A percentile compares a stretch with the other conserved stretches of the same genome.
Evolutionary conservation across 345 rosid species (phyloP).

Genomic region (Conringia planisiliqua): DNA sequence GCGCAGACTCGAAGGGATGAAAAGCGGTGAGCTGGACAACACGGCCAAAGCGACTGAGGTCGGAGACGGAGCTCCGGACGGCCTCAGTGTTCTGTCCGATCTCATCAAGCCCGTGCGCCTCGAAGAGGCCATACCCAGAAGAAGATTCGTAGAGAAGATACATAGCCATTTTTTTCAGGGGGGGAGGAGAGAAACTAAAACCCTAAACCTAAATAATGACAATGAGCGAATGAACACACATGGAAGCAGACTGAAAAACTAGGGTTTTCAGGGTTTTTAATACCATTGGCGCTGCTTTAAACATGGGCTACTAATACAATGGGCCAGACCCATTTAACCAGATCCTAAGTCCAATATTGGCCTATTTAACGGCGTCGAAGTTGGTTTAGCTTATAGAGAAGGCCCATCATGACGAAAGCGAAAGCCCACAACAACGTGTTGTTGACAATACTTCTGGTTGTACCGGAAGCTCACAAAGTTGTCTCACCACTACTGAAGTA

Average conservation of each 20-base stretch:
- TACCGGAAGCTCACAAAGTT: no score
- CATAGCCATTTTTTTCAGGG: conserved; percentile 42
- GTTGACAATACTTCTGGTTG: no score
- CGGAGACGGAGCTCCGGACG: conserved; percentile 66
- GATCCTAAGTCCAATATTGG: not conserved
- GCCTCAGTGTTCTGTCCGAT: conserved; percentile 87
- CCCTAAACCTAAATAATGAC: conserved; percentile 10
- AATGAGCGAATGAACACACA: not conserved
- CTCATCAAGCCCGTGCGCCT: conserved; percentile 66
- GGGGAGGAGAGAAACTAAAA: conserved; percentile 22
- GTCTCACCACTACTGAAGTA: no score
- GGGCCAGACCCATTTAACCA: conserved; percentile 31
- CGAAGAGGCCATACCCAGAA: conserved; percentile 64
- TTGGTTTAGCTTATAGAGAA: not conserved
- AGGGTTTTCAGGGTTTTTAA: conserved; percentile 25
- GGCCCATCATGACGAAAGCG: not conserved
- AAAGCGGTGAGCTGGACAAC: conserved; percentile 79
- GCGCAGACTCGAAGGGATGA: conserved; percentile 66
- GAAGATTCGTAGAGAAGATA: conserved; percentile 66
- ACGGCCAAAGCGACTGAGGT: conserved; percentile 76
- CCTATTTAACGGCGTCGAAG: not conserved
- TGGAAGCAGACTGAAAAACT: not conserved
- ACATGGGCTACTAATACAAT: not conserved
- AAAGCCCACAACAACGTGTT: not conserved
- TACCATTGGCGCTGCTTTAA: not conserved